These are phyloP conservation scores for Hypsizygus marmoreus DNA, from an alignment of 768 basidiomycete species.

Conservation along the genomic window DNA sequence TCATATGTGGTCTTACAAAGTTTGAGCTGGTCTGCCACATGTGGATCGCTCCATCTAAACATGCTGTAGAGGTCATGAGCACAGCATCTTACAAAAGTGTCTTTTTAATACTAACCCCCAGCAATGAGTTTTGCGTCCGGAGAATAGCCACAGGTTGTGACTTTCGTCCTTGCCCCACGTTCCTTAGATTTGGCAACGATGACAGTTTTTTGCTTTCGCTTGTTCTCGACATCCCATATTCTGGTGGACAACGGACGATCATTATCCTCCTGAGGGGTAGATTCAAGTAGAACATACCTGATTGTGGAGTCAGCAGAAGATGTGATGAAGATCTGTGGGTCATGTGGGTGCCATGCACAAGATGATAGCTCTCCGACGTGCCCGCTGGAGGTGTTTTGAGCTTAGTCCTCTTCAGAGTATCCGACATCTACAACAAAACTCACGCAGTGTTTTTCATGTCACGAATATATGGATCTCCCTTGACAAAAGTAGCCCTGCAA, in stretches of 20 bases:
- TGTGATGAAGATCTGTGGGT: constrained; percentile 84
- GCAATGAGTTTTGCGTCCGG: constrained; percentile 88
- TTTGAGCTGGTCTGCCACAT: constrained; percentile 93
- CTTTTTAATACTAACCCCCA: constrained; percentile 57
- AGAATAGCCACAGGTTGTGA: constrained; percentile 85
- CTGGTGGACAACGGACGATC: constrained; percentile 37
- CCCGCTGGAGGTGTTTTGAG: constrained; percentile 60
- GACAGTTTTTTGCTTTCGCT: constrained; percentile 91
- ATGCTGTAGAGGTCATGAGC: constrained; percentile 54
- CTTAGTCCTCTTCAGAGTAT: constrained; percentile 9
- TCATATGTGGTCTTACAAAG: constrained; percentile 88
- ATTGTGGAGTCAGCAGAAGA: constrained; percentile 96
- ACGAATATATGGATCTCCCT: constrained; percentile 97
- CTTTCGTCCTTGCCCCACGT: constrained; percentile 89
- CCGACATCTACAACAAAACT: constrained; percentile 31
- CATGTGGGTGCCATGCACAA: constrained; percentile 94
- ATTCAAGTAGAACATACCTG: constrained; percentile 50
- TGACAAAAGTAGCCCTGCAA: constrained; percentile 73
- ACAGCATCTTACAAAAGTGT: background rate
- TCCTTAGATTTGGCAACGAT: constrained; percentile 98
- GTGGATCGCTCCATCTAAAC: constrained; percentile 89
- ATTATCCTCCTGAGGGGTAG: background rate
- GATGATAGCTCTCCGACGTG: constrained; percentile 90
- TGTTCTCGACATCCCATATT: constrained; percentile 94
- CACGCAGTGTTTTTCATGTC: constrained; percentile 99